phyloP scores from a whole-genome alignment of 225 moss, liverwort and hornwort genomes.

The Physcomitrellopsis africana region DNA sequence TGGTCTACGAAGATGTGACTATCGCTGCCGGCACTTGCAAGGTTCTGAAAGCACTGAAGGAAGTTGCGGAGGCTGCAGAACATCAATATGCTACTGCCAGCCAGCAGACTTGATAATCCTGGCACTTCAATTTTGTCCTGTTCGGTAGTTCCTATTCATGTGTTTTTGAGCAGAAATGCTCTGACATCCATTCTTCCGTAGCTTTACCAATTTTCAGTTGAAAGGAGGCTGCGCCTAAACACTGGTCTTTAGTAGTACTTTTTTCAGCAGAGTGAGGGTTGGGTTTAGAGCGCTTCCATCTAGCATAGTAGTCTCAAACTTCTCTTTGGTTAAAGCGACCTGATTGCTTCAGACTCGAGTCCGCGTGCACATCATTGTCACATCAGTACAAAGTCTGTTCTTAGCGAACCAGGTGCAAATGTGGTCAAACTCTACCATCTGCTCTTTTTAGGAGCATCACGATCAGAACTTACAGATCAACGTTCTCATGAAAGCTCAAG shows the following conservation, averaged over 20 bases:
- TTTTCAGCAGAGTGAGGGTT: slow-evolving; percentile 18
- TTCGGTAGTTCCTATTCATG: slow-evolving; percentile 29
- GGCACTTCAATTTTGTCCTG: slow-evolving; percentile 42
- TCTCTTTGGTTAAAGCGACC: neutral
- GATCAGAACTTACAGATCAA: no score
- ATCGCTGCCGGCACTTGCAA: slow-evolving; percentile 65
- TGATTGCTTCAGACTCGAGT: neutral
- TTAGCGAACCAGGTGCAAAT: neutral
- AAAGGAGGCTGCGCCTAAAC: slow-evolving; percentile 39
- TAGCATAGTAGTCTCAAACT: neutral
- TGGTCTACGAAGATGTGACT: slow-evolving; percentile 81
- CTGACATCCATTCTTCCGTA: slow-evolving; percentile 38
- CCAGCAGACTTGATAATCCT: slow-evolving; percentile 24
- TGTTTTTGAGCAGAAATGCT: slow-evolving; percentile 21
- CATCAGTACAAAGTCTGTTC: neutral
- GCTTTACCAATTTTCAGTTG: slow-evolving; percentile 49
- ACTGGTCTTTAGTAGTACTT: slow-evolving; percentile 15
- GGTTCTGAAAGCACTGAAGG: slow-evolving; percentile 70
- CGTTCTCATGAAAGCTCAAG: no score
- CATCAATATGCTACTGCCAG: slow-evolving; percentile 31
- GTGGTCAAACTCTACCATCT: no score
- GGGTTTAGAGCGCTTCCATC: slow-evolving; percentile 25
- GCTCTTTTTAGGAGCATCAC: no score
- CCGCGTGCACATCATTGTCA: slow-evolving; percentile 5
- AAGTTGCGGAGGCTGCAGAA: slow-evolving; percentile 79